Evolutionary conservation across 352 stramenopile species (phyloP).

Genomic region (Peronospora destructor): DNA sequence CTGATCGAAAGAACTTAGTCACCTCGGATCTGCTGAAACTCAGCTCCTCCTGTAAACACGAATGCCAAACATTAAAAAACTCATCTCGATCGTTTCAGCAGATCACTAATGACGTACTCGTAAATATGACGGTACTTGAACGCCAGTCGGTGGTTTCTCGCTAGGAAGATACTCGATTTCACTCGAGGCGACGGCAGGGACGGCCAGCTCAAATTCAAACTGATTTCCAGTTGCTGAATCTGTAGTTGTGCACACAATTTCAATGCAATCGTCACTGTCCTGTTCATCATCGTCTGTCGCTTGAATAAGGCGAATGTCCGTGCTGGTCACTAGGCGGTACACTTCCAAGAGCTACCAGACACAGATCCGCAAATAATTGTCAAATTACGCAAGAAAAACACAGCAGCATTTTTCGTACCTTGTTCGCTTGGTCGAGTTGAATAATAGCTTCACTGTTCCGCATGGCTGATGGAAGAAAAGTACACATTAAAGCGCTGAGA

Average conservation of each 20-base stretch:
- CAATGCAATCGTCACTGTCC: constrained; percentile 42
- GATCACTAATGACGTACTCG: constrained; percentile 29
- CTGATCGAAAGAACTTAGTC: constrained; percentile 78
- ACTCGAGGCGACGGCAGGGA: constrained; percentile 50
- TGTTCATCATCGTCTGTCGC: constrained; percentile 48
- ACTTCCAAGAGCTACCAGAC: constrained; percentile 54
- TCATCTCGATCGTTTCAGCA: neutral
- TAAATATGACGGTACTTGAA: constrained; percentile 68
- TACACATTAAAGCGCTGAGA: neutral
- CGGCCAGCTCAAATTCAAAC: constrained; percentile 73
- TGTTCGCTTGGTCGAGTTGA: constrained; percentile 64
- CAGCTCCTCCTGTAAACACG: constrained; percentile 54
- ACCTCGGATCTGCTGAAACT: constrained; percentile 75
- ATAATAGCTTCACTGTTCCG: constrained; percentile 40
- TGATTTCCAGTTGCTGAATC: constrained; percentile 60
- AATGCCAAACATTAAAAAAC: constrained; percentile 1
- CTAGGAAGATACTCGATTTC: constrained; percentile 79
- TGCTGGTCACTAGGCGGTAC: constrained; percentile 72
- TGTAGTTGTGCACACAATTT: constrained; percentile 58
- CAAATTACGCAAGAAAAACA: neutral
- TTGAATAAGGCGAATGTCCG: constrained; percentile 70
- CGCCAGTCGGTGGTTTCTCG: constrained; percentile 40
- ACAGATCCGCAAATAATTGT: neutral
- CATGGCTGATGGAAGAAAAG: constrained; percentile 13
- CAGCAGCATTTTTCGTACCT: constrained; percentile 28